Base-by-base conservation (phyloP, 208 protist species). In the Blastocrithidia nonstop region DNA sequence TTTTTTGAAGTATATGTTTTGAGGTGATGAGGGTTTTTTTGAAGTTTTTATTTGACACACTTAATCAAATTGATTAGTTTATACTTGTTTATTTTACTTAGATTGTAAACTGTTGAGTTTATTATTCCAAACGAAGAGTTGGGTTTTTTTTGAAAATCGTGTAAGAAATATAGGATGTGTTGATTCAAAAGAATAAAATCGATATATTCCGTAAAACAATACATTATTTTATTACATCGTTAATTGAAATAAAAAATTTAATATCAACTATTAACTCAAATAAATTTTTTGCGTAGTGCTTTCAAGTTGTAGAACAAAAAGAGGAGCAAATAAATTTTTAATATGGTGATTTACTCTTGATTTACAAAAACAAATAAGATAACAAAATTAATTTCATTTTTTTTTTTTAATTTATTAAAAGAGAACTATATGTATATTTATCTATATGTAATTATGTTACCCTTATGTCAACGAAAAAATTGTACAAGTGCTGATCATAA, bases 121-220 rank as follows among this genome's bases (percentile, higher is more conserved):
- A 29, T 1, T 17, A 24, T 42, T 21, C n/a, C 15, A 9, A 51
- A 24, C 17, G 40, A 25, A 16, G 37, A 32, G 4, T 4, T 7
- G 9, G 25, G 11, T 50, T 24, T 6, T 16, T 2, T 42, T 29
- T 5, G 13, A 42, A 42, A 42, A 42, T 23, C 1, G 17, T 3
- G 1, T 15, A 38, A 35, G 21, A 32, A 41, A 0, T 8, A n/a
- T 23, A 40, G 20, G 33, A n/a, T 45, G 23, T 53, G 8, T 13
- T 7, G 5, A 16, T 35, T 37, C 2, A 35, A 20, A 23, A 6
- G n/a, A 17, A 38, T 27, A 47, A 38, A 29, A 42, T 41, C 8
- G 41, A 48, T n/a, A n/a, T n/a, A n/a, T n/a, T n/a, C n/a, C n/a
- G 13, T 20, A 15, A 55, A 48, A 48, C 19, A 47, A 47, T 3